Evolutionary conservation across 2,329 filamentous ascomycete genomes (phyloP).

Genomic region (Cladosporium sp.): DNA sequence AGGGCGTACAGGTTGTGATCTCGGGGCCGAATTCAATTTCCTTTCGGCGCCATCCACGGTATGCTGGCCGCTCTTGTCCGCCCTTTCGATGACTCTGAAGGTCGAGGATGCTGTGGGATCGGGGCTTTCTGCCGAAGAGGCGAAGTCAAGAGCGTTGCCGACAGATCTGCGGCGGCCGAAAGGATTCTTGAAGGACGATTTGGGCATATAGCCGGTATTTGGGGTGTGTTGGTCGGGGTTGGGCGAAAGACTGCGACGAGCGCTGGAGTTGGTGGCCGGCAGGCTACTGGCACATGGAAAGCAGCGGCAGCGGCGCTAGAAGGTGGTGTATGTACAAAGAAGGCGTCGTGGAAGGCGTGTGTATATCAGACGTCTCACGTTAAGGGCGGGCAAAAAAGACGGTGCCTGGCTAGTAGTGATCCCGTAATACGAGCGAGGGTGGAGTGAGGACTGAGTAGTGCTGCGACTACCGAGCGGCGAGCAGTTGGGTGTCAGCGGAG

Average conservation of each 20-base stretch:
- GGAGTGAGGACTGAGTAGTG: conserved; percentile 8
- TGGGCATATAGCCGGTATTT: conserved; percentile 49
- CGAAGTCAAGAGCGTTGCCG: conserved; percentile 50
- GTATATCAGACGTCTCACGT: conserved; percentile 20
- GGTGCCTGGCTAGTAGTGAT: conserved; percentile 18
- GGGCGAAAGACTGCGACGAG: conserved; percentile 13
- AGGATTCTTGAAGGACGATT: conserved; percentile 51
- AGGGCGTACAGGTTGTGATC: conserved; percentile 36
- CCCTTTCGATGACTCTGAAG: conserved; percentile 57
- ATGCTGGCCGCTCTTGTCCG: conserved; percentile 45
- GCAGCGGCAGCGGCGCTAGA: conserved; percentile 9
- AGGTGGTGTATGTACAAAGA: conserved; percentile 22
- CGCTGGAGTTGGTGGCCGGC: conserved; percentile 5
- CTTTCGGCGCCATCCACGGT: conserved; percentile 28
- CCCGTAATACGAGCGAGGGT: conserved; percentile 17
- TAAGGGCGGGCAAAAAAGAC: conserved; percentile 8
- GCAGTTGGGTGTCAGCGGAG: not conserved
- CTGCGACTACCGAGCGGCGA: not conserved
- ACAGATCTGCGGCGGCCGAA: conserved; percentile 55
- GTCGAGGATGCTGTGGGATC: conserved; percentile 38
- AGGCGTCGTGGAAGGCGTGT: conserved; percentile 13
- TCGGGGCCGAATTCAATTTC: conserved; percentile 14
- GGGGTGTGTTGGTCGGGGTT: conserved; percentile 9
- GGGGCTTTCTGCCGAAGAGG: conserved; percentile 19
- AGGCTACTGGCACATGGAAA: conserved; percentile 23